Evolutionary conservation across 306 rosid species (phyloP).

Genomic region (Castanea crenata): DNA sequence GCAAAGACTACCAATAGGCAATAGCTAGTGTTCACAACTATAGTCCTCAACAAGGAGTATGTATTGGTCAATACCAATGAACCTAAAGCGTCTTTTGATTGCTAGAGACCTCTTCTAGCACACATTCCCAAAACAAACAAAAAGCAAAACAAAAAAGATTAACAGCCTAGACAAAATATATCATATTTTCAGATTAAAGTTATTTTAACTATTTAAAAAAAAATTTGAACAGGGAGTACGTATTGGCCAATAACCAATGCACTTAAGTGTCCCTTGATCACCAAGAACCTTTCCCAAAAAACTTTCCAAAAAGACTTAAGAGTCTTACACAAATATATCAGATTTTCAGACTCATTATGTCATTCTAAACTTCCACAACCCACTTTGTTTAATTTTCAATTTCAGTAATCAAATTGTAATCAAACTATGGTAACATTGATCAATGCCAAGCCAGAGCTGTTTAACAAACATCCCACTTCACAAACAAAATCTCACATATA

Average conservation of each 20-base stretch:
- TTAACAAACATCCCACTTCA: background rate
- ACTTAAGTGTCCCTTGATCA: background rate
- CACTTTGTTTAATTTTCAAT: background rate
- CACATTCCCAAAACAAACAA: background rate
- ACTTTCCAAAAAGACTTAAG: background rate
- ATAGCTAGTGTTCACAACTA: background rate
- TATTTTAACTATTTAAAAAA: too few relatives aligned
- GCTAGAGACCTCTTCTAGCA: background rate
- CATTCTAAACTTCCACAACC: background rate
- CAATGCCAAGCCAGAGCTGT: background rate
- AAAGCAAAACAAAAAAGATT: too few relatives aligned
- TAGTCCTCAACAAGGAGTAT: background rate
- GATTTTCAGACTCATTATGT: background rate
- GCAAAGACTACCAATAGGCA: background rate
- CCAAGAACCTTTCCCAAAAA: background rate
- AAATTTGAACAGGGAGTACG: too few relatives aligned
- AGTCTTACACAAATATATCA: too few relatives aligned
- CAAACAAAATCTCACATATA: too few relatives aligned
- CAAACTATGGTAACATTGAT: background rate
- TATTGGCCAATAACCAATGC: background rate
- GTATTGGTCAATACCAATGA: background rate
- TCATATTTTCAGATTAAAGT: background rate
- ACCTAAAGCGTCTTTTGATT: background rate
- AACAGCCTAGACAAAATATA: too few relatives aligned
- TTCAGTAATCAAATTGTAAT: background rate